Evolutionary conservation across 495 filamentous ascomycete species (phyloP), one percentile per base, ranked within the genome.

Genomic region (Filosporella fistucella): DNA sequence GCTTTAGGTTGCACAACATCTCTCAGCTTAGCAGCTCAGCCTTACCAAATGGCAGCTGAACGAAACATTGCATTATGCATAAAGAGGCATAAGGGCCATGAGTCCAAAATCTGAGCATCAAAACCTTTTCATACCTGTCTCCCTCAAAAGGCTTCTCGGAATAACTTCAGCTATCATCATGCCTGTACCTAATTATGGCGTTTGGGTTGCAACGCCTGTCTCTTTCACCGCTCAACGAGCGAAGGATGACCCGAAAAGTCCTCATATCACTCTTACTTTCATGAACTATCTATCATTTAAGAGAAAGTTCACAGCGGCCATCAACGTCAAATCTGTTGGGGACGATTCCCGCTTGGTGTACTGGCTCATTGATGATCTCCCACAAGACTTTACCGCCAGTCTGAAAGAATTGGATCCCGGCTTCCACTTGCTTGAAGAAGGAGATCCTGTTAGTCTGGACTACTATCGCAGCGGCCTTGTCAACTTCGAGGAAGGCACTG

Each of bases 391-490:
- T 28, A 58, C 54, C 33, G 47, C 59, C 20, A 44, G 38, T 24
- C 47, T 63, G 5, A 21, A 45, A n/a, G 28, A 29, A 4, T 42
- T 63, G n/a, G 36, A 52, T 39, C 41, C 38, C 13, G 47, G 53
- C 17, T 56, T 63, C 41, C 45, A 56, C 20, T 25, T 49, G n/a
- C 28, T 56, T 24, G 44, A 36, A 1, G 22, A 48, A 14, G 21
- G 17, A 12, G 46, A 49, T 16, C 33, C 25, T 3, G 30, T 21
- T 2, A 43, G 49, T 24, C 51, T 66, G 40, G 66, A 69, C 54
- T 67, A 61, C 42, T 54, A 67, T 42, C 58, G 66, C 14, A 38
- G 43, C 6, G 51, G 48, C 38, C 29, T 69, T 21, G 52, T 67
- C 43, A 46, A 57, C 20, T 23, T 50, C 25, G 29, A 54, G 2